These are phyloP conservation scores for Flaveria sonorensis DNA, from an alignment of 129 eudicot species.

Conservation along the genomic window DNA sequence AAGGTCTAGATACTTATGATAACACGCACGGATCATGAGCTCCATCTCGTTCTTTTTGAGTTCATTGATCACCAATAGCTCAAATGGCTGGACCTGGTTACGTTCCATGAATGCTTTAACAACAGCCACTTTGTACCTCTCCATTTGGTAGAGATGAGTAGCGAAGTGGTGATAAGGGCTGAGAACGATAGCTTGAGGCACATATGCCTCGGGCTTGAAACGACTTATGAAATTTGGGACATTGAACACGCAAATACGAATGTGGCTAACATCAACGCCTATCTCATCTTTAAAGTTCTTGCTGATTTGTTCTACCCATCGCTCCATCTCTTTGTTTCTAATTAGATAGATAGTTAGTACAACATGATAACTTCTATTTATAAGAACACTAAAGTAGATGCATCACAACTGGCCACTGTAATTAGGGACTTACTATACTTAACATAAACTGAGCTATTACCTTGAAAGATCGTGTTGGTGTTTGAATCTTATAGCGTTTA, in stretches of 20 bases:
- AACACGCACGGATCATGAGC: constrained; percentile 40
- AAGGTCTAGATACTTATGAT: constrained; percentile 45
- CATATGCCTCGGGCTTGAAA: constrained; percentile 48
- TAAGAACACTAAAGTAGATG: constrained; percentile 13
- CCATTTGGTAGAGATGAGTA: constrained; percentile 40
- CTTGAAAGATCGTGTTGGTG: too few relatives aligned
- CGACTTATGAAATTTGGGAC: constrained; percentile 40
- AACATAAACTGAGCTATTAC: too few relatives aligned
- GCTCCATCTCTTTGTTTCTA: constrained; percentile 25
- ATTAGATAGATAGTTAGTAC: background rate
- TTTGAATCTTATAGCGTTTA: too few relatives aligned
- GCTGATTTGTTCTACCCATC: constrained; percentile 43
- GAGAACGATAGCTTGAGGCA: constrained; percentile 41
- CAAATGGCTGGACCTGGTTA: constrained; percentile 13
- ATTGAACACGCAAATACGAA: constrained; percentile 33
- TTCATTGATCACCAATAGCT: constrained; percentile 19
- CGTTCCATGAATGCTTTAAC: constrained; percentile 26
- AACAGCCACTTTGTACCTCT: constrained; percentile 44
- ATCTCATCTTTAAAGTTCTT: constrained; percentile 33
- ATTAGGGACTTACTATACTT: too few relatives aligned
- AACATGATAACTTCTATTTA: constrained; percentile 21
- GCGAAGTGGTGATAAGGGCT: constrained; percentile 52
- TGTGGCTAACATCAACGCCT: constrained; percentile 24
- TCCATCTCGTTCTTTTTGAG: constrained; percentile 25
- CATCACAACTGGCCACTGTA: too few relatives aligned